Percentiles rank a stretch among this genome's conserved stretches.
Evolutionary conservation across 2,329 filamentous ascomycete genomes (phyloP).

Genomic region (Aspergillus sergii): DNA sequence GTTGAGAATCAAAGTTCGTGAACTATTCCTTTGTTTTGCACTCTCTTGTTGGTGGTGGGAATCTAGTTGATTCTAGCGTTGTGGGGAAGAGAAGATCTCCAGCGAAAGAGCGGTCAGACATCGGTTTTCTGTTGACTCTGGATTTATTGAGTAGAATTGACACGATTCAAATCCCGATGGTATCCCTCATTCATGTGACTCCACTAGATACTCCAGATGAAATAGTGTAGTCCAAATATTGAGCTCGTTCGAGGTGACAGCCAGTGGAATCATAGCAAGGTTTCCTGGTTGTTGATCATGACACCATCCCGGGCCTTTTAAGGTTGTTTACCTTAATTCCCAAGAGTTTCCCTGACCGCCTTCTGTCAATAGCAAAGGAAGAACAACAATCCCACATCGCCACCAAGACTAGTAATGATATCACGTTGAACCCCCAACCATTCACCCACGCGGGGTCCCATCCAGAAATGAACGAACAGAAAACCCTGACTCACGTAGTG

Average conservation of each 20-base stretch:
- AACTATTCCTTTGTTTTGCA: not conserved
- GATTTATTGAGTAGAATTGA: not conserved
- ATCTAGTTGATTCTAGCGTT: not conserved
- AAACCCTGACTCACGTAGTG: too few relatives aligned
- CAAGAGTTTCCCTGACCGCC: not conserved
- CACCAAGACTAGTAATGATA: not conserved
- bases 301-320: not conserved
- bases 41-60: not conserved
- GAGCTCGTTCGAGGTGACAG: not conserved
- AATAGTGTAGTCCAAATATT: not conserved
- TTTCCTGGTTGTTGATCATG: not conserved
- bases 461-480: too few relatives aligned
- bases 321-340: constrained; percentile 1
- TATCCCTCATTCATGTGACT: not conserved
- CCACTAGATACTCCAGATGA: not conserved
- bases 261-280: not conserved
- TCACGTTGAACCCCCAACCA: too few relatives aligned
- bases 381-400: too few relatives aligned
- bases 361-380: not conserved
- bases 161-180: not conserved
- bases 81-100: not conserved
- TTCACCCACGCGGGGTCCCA: too few relatives aligned
- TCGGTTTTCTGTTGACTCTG: too few relatives aligned
- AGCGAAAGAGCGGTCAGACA: not conserved
- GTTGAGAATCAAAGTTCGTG: not conserved